Evolutionary conservation across 2,329 filamentous ascomycete genomes (phyloP), one percentile per base, ranked within the genome.

Genomic region (Periconia digitata): DNA sequence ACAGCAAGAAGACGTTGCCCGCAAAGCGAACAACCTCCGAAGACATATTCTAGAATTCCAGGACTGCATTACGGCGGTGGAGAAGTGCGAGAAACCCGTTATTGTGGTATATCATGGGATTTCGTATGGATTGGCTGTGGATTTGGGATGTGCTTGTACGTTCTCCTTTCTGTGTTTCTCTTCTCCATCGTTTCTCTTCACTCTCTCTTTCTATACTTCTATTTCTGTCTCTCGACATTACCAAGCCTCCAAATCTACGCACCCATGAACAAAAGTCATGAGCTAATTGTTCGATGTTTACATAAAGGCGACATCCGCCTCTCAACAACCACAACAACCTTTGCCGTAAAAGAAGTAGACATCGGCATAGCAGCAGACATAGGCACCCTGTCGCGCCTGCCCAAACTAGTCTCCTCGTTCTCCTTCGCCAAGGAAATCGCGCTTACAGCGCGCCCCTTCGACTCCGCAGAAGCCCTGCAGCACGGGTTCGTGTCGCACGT

Each of bases 351-450:
- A 66, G 89, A 92, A 72, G 87, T 92, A 42, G 88, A 92, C 64
- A 90, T 92, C 53, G 89, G 89, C 2, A 73, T 92, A 42, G 88
- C 89, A 0, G 89, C 89, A 20, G 89, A 92, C 63, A 85, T 92
- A 40, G 89, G 89, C 40, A 90, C 87, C 1, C 76, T 92, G 12
- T 81, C 83, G 0, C 81, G 89, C 1, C 77, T 92, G 35, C 89
- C 89, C 40, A 89, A 90, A 67, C 75, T 85, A 23, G 86, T 90
- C 3, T 85, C 86, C 2, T 86, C 79, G 53, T 75, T 80, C 58
- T 85, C 83, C 16, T 94, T 88, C 87, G 84, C 91, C 40, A 92
- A 92, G 70, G 89, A 94, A 32, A 85, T 94, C 7, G 83, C 82
- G 54, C 71, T 92, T 49, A 84, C 85, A 2, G 89, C 87, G 22